phyloP scores from a whole-genome alignment of 768 basidiomycete genomes.

The Lactarius evosmus region DNA sequence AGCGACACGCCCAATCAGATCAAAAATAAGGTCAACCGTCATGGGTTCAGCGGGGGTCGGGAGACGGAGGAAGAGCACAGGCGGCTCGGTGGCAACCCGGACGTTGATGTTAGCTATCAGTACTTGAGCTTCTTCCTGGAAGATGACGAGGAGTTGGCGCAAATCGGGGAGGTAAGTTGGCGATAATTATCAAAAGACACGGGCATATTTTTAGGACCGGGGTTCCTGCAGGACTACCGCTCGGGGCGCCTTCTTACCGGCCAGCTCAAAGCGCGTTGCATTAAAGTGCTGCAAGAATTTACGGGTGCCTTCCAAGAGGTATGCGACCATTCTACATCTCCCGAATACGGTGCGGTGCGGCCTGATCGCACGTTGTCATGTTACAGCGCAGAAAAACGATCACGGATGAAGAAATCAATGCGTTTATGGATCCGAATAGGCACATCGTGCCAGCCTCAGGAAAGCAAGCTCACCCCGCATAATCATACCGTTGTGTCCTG shows the following conservation, averaged over 20 bases:
- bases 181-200: neutral
- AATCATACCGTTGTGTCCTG: neutral
- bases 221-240: slow-evolving; percentile 73
- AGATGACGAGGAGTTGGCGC: slow-evolving; percentile 83
- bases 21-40: slow-evolving; percentile 95
- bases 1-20: slow-evolving; percentile 88
- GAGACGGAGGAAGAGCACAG: slow-evolving; percentile 97
- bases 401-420: slow-evolving; percentile 68
- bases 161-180: slow-evolving; percentile 64
- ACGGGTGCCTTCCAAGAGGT: slow-evolving; percentile 86
- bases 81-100: slow-evolving; percentile 82
- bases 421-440: slow-evolving; percentile 79
- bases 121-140: slow-evolving; percentile 95
- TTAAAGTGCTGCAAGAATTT: slow-evolving; percentile 75
- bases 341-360: slow-evolving; percentile 3
- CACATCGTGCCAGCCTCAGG: slow-evolving; percentile 62
- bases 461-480: slow-evolving; percentile 32
- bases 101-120: slow-evolving; percentile 95
- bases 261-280: slow-evolving; percentile 87
- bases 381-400: slow-evolving; percentile 72
- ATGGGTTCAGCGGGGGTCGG: slow-evolving; percentile 93
- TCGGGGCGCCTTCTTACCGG: slow-evolving; percentile 84
- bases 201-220: neutral
- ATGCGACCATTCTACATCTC: slow-evolving; percentile 23
- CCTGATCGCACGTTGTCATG: slow-evolving; percentile 19